A percentile compares a stretch with the other conserved stretches of the same genome.
phyloP scores from a whole-genome alignment of 208 protist species.

The Ichthyophonus hoferi region DNA sequence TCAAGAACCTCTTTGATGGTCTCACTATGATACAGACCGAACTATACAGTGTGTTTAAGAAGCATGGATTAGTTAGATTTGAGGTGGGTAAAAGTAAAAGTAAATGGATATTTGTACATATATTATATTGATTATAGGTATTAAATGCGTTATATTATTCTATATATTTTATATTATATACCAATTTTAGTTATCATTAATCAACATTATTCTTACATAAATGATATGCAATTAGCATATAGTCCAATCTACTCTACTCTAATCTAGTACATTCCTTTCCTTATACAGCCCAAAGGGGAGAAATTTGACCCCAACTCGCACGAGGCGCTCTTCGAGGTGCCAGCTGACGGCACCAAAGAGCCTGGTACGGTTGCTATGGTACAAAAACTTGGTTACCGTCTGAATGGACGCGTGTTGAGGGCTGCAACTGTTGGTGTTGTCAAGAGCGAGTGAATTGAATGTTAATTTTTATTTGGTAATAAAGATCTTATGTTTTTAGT shows the following conservation, averaged over 20 bases:
- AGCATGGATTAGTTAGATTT: constrained; percentile 35
- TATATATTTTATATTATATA: not conserved
- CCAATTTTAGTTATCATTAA: not conserved
- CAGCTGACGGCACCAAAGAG: constrained; percentile 35
- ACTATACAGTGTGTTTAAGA: constrained; percentile 48
- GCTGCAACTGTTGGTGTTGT: constrained; percentile 55
- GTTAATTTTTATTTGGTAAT: no score
- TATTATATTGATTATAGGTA: not conserved
- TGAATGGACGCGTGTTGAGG: constrained; percentile 50
- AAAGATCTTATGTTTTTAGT: no score
- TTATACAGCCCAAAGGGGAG: constrained; percentile 44
- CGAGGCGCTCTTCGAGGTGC: constrained; percentile 55
- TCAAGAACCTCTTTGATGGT: constrained; percentile 47
- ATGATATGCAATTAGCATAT: not conserved
- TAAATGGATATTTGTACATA: not conserved
- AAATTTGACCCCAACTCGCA: constrained; percentile 52
- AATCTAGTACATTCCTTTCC: not conserved
- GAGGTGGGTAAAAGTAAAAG: not conserved
- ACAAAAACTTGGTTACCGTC: constrained; percentile 42
- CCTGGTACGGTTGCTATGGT: constrained; percentile 52
- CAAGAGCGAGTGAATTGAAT: not conserved
- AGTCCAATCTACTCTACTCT: not conserved
- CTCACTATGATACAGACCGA: constrained; percentile 46
- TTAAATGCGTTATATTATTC: not conserved
- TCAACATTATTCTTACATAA: not conserved